phyloP scores from a whole-genome alignment of 139 green algal genomes.

The Ostreobium quekettii region DNA sequence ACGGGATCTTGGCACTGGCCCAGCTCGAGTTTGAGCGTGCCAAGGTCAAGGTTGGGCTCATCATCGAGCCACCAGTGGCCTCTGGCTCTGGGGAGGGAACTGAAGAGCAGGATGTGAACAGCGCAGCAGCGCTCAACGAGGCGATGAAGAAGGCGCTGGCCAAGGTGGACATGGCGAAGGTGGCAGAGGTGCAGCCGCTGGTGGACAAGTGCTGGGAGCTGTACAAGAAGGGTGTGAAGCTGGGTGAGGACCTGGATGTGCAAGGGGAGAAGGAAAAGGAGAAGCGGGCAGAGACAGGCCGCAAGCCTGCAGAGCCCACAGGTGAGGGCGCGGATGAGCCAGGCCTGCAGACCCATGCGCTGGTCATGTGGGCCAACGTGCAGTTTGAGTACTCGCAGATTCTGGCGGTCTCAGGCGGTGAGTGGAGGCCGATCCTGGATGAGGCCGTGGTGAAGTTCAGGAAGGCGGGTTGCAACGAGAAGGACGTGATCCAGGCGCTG shows the following conservation, averaged over 20 bases:
- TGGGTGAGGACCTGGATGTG: slow-evolving; percentile 8
- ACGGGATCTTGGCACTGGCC: slow-evolving; percentile 38
- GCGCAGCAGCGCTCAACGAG: slow-evolving; percentile 15
- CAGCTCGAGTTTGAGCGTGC: slow-evolving; percentile 49
- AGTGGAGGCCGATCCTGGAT: slow-evolving; percentile 46
- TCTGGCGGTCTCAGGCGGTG: slow-evolving; percentile 19
- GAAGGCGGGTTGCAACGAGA: slow-evolving; percentile 43
- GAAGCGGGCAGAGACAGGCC: slow-evolving; percentile 6
- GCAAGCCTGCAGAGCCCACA: neutral
- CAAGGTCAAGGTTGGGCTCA: slow-evolving; percentile 36
- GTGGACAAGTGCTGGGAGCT: slow-evolving; percentile 15
- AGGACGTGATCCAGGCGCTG: slow-evolving; percentile 60
- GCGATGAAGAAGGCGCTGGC: slow-evolving; percentile 20
- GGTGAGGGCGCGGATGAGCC: slow-evolving; percentile 17
- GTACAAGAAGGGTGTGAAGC: slow-evolving; percentile 13
- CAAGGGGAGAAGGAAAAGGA: slow-evolving; percentile 20
- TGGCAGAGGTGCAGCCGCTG: slow-evolving; percentile 10
- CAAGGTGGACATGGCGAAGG: slow-evolving; percentile 1
- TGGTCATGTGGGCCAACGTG: slow-evolving; percentile 67
- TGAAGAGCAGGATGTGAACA: slow-evolving; percentile 1
- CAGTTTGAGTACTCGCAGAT: slow-evolving; percentile 37
- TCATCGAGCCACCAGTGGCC: slow-evolving; percentile 14
- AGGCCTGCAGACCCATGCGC: slow-evolving; percentile 34
- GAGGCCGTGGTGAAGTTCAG: slow-evolving; percentile 55
- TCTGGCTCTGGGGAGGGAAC: neutral